Percentiles rank a stretch among this genome's conserved stretches.
Conservation (phyloP, 805 yeast genomes). For the Aciculoconidium aculeatum region DNA sequence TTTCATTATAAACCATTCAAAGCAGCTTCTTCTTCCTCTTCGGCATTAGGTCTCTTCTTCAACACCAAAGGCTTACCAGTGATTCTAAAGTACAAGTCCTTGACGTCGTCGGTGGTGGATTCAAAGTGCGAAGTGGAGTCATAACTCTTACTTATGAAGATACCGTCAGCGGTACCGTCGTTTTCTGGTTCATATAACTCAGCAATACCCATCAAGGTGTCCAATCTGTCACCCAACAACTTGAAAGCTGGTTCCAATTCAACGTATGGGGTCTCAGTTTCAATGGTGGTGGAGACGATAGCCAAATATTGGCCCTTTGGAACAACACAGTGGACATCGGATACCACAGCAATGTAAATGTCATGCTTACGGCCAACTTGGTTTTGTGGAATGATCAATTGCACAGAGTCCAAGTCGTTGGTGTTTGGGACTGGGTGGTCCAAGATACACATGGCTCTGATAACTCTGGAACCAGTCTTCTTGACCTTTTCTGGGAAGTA, state of each 20-base stretch:
- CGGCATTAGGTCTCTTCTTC: conserved; percentile 65
- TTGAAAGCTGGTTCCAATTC: conserved; percentile 94
- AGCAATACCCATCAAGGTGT: conserved; percentile 89
- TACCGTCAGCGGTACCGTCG: conserved; percentile 75
- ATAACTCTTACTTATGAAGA: conserved; percentile 81
- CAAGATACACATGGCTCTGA: conserved; percentile 82
- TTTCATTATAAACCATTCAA: conserved; percentile 22
- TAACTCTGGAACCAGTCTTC: conserved; percentile 67
- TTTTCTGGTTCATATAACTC: conserved; percentile 82
- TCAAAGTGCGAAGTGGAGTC: conserved; percentile 96
- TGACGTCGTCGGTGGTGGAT: conserved; percentile 92
- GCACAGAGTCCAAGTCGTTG: conserved; percentile 78
- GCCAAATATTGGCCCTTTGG: conserved; percentile 88
- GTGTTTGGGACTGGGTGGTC: conserved; percentile 87
- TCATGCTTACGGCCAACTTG: conserved; percentile 91
- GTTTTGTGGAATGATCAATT: conserved; percentile 93
- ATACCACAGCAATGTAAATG: conserved; percentile 86
- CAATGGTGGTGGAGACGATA: conserved; percentile 89
- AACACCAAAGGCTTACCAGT: conserved; percentile 89
- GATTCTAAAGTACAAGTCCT: conserved; percentile 86
- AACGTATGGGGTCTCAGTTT: conserved; percentile 85
- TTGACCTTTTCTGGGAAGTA: conserved; percentile 84
- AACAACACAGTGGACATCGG: conserved; percentile 84
- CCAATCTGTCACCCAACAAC: conserved; percentile 72
- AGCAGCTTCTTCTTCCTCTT: conserved; percentile 47